These are phyloP conservation scores for Blastobotrys ciferrii DNA, from an alignment of 1,139 yeast genomes.

Conservation along the genomic window DNA sequence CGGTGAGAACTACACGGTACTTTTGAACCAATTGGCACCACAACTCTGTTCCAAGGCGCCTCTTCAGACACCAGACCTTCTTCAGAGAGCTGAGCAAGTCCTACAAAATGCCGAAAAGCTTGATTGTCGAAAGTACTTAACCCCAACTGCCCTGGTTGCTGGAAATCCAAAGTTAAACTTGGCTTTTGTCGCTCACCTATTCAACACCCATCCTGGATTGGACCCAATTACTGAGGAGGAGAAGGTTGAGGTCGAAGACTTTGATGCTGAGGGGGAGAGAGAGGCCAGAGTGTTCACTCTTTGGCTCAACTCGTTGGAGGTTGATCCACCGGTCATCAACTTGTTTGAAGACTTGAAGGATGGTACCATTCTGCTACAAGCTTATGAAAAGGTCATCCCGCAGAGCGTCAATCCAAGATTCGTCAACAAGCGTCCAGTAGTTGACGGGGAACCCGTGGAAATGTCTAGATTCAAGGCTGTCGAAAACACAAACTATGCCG, in stretches of 20 bases:
- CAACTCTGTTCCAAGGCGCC: slow-evolving; percentile 79
- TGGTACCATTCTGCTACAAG: slow-evolving; percentile 85
- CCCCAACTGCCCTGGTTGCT: slow-evolving; percentile 88
- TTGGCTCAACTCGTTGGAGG: slow-evolving; percentile 96
- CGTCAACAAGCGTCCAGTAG: slow-evolving; percentile 72
- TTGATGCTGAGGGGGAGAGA: slow-evolving; percentile 99
- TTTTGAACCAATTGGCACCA: slow-evolving; percentile 86
- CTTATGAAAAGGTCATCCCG: slow-evolving; percentile 93
- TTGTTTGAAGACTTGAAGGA: slow-evolving; percentile 94
- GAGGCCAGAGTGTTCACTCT: slow-evolving; percentile 97
- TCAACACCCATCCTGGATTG: slow-evolving; percentile 94
- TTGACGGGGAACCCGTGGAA: slow-evolving; percentile 55
- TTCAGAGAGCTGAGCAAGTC: slow-evolving; percentile 82
- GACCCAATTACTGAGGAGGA: slow-evolving; percentile 94
- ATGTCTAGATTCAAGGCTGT: slow-evolving; percentile 88
- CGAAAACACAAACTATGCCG: slow-evolving; percentile 95
- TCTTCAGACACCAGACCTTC: slow-evolving; percentile 65
- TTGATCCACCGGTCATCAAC: slow-evolving; percentile 88
- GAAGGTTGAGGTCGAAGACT: slow-evolving; percentile 77
- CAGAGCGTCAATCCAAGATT: slow-evolving; percentile 81
- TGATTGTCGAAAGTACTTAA: slow-evolving; percentile 89
- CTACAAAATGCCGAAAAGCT: slow-evolving; percentile 84
- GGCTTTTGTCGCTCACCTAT: slow-evolving; percentile 95
- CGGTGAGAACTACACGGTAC: slow-evolving; percentile 91
- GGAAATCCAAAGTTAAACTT: slow-evolving; percentile 96